A percentile compares a stretch with the other conserved stretches of the same genome.
Evolutionary conservation across 768 basidiomycete species (phyloP).

Genomic region (Termitomyces sp.): DNA sequence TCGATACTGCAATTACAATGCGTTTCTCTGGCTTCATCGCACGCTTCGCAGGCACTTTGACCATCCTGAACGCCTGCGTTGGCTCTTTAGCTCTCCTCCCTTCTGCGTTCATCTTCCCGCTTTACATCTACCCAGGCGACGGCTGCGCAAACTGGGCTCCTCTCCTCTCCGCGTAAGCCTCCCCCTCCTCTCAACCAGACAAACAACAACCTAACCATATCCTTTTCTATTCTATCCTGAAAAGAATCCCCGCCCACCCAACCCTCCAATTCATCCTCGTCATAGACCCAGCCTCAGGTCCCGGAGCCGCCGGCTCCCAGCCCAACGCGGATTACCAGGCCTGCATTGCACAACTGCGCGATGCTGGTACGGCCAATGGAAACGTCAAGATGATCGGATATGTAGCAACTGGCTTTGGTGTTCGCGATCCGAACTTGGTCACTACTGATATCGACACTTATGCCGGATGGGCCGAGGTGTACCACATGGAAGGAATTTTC

Average conservation of each 20-base stretch:
- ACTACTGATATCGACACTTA: conserved; percentile 30
- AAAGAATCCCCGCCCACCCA: conserved; percentile 28
- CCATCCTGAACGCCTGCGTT: background rate
- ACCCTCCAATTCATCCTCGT: conserved; percentile 29
- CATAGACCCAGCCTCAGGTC: conserved; percentile 32
- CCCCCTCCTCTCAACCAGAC: background rate
- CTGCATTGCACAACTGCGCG: conserved; percentile 24
- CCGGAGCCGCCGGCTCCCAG: conserved; percentile 25
- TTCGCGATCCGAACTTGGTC: conserved; percentile 20
- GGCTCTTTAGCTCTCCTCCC: conserved; percentile 9
- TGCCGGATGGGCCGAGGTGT: conserved; percentile 26
- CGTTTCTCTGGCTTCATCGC: background rate
- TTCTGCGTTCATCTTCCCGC: conserved; percentile 29
- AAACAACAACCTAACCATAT: background rate
- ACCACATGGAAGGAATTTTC: conserved; percentile 34
- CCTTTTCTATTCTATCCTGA: background rate
- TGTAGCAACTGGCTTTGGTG: conserved; percentile 25
- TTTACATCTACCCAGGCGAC: conserved; percentile 31
- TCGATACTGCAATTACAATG: background rate
- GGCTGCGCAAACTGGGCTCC: conserved; percentile 27
- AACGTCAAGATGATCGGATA: conserved; percentile 34
- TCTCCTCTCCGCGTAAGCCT: conserved; percentile 24
- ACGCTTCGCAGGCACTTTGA: background rate
- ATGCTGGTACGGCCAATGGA: background rate
- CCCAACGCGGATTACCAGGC: conserved; percentile 30